phyloP scores from a whole-genome alignment of 148 eudicot genomes.

The Mesembryanthemum crystallinum region DNA sequence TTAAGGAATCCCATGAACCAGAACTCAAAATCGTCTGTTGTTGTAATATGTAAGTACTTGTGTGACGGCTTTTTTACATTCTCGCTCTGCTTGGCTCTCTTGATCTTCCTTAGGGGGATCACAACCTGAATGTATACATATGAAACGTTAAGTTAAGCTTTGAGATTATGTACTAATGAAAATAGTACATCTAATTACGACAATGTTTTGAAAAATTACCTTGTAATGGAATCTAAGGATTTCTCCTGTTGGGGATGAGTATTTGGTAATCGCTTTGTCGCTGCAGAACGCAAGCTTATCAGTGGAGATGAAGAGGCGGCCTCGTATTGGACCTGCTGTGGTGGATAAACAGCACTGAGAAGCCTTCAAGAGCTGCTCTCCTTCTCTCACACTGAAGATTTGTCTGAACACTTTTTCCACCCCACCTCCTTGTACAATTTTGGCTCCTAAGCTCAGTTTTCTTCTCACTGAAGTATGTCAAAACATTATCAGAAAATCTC shows the following conservation, averaged over 20 bases:
- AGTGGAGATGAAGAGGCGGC: conserved; percentile 28
- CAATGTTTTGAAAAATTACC: background rate
- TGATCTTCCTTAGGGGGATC: conserved; percentile 43
- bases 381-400: conserved; percentile 30
- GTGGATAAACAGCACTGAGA: conserved; percentile 20
- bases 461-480: conserved; percentile 18
- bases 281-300: conserved; percentile 31
- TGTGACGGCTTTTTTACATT: conserved; percentile 32
- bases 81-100: conserved; percentile 29
- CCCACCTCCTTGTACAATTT: conserved; percentile 3
- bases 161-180: background rate
- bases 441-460: conserved; percentile 27
- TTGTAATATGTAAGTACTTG: conserved; percentile 39
- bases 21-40: conserved; percentile 36
- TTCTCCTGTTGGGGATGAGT: conserved; percentile 24
- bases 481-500: no score
- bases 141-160: background rate
- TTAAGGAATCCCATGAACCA: conserved; percentile 47
- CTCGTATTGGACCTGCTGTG: conserved; percentile 23
- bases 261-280: conserved; percentile 23
- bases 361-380: conserved; percentile 21
- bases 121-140: conserved; percentile 17
- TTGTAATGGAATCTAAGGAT: conserved; percentile 19
- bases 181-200: background rate
- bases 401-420: conserved; percentile 19